Percentiles rank a stretch among this genome's conserved stretches.
phyloP scores from a whole-genome alignment of 495 filamentous ascomycete species.

The Tuber umbilicatum region DNA sequence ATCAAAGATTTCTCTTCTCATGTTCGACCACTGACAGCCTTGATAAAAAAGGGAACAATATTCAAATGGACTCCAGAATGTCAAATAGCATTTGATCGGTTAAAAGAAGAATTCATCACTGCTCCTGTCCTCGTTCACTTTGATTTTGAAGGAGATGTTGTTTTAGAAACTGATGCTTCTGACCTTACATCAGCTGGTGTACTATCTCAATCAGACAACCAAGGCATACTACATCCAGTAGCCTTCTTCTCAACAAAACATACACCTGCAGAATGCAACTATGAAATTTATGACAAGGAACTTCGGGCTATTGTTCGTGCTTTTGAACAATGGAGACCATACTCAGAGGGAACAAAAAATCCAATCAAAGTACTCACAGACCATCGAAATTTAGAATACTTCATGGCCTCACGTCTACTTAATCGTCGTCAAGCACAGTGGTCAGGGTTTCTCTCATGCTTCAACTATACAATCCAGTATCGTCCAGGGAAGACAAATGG shows the following conservation, averaged over 20 bases:
- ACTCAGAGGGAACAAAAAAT: too few species aligned
- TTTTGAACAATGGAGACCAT: too few species aligned
- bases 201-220: background rate
- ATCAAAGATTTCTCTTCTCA: background rate
- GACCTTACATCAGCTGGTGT: conserved; percentile 11
- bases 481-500: too few species aligned
- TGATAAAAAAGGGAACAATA: background rate
- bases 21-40: background rate
- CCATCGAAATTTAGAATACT: too few species aligned
- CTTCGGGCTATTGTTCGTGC: background rate
- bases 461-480: too few species aligned
- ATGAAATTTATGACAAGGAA: background rate
- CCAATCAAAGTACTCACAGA: too few species aligned
- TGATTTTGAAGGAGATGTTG: conserved; percentile 36
- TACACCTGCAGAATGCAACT: background rate
- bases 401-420: too few species aligned
- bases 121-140: background rate
- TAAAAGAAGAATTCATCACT: background rate
- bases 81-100: background rate
- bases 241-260: background rate
- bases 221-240: background rate
- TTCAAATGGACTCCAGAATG: background rate
- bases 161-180: background rate
- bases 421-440: too few species aligned
- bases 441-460: too few species aligned